Evolutionary conservation across 495 filamentous ascomycete species (phyloP), one percentile per base, ranked within the genome.

Genomic region (Barbatosphaeria neglecta): DNA sequence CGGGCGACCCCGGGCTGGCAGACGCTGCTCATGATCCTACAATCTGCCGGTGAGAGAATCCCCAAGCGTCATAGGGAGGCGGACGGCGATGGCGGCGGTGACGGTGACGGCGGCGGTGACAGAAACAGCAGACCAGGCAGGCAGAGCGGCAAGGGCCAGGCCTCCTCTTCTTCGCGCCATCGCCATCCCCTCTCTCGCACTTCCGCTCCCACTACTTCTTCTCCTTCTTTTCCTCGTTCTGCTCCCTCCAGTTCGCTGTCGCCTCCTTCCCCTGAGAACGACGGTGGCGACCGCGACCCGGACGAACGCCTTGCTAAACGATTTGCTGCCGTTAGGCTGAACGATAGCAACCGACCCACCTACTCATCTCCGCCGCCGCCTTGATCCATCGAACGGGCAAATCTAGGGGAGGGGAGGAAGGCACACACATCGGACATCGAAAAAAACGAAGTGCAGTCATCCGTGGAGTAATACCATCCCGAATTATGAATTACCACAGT

Each of bases 241-340:
- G 37, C 40, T 27, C 20, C 31, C 18, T 22, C 45, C 39, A 33
- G 31, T 41, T 28, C 38, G 10, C 28, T 37, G 15, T 16, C 27
- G 23, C 62, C 62, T n/a, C n/a, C 56, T 57, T 58, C 50, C 57
- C 31, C 6, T 31, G 27, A 8, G 31, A n/a, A n/a, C 13, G 13
- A n/a, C 31, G 10, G 31, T n/a, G 16, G 31, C 45, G 50, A 50
- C 59, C 55, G 56, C 47, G 48, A 57, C 54, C 61, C 54, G 53
- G 57, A 61, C 57, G 85, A 86, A 76, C 82, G 82, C 59, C 84
- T 95, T 87, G 81, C 90, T 95, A 96, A 96, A 82, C 83, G 87
- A 76, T 84, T 96, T 75, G 89, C 90, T 83, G 85, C 86, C 78
- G 80, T 94, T 88, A 95, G 87, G 79, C 75, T 96, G 79, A 89